These are phyloP conservation scores for Exophiala calicioides DNA, from an alignment of 2,329 filamentous ascomycete genomes.

Conservation along the genomic window DNA sequence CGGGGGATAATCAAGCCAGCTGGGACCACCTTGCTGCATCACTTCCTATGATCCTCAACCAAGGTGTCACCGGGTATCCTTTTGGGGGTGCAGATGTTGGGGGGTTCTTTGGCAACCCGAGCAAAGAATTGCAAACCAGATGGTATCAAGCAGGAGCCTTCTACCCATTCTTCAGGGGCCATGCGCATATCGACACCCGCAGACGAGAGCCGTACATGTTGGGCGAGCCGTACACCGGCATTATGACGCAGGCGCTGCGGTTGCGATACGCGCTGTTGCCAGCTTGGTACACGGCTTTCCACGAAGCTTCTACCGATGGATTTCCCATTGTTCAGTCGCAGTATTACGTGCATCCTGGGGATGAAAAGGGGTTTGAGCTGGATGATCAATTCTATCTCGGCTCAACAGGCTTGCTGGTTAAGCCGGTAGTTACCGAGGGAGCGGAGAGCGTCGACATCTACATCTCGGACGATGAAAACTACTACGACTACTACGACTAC, in stretches of 20 bases:
- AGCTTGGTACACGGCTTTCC: conserved; percentile 96
- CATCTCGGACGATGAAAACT: conserved; percentile 82
- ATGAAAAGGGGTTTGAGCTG: conserved; percentile 82
- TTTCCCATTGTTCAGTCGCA: conserved; percentile 88
- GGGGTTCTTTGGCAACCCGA: conserved; percentile 96
- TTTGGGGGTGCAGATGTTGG: conserved; percentile 95
- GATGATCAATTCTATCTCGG: conserved; percentile 95
- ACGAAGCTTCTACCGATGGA: conserved; percentile 78
- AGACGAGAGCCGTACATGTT: conserved; percentile 89
- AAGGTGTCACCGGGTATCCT: conserved; percentile 89
- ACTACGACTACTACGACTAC: conserved; percentile 96
- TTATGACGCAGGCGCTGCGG: conserved; percentile 83
- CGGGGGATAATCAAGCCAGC: conserved; percentile 90
- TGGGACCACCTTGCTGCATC: conserved; percentile 90
- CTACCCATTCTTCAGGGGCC: conserved; percentile 96
- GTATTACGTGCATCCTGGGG: conserved; percentile 85
- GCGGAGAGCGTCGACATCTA: conserved; percentile 75
- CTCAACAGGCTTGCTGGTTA: conserved; percentile 83
- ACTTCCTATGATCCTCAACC: conserved; percentile 89
- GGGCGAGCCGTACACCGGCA: conserved; percentile 79
- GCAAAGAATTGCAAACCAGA: conserved; percentile 83
- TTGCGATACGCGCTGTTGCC: conserved; percentile 88
- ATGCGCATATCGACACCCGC: conserved; percentile 94
- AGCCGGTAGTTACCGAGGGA: conserved; percentile 81
- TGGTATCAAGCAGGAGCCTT: conserved; percentile 98